Conservation (phyloP, 257 asterid genomes). For the Solanum habrochaites region DNA sequence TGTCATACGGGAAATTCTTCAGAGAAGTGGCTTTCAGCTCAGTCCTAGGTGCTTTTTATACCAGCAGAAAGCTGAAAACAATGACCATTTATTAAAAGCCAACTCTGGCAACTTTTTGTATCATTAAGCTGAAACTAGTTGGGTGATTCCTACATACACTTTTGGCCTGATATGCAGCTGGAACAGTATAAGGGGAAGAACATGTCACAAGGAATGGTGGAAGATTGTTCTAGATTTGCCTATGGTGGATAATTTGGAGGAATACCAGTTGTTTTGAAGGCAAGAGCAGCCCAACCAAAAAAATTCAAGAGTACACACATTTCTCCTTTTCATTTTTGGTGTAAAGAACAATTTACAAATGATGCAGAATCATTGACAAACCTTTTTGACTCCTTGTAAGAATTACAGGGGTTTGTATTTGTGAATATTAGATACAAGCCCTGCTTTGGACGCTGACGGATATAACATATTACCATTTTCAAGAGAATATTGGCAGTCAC, state of each 20-base stretch:
- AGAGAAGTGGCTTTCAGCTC: background rate
- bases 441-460: background rate
- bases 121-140: background rate
- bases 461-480: background rate
- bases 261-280: background rate
- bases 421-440: background rate
- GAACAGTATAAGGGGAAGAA: background rate
- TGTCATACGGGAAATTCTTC: background rate
- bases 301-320: background rate
- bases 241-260: background rate
- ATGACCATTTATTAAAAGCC: background rate
- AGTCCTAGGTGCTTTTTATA: background rate
- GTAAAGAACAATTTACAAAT: background rate
- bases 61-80: background rate
- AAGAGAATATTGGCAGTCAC: background rate
- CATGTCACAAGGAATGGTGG: background rate
- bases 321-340: background rate
- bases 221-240: background rate
- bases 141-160: background rate
- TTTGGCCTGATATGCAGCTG: background rate
- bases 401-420: background rate
- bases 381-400: background rate
- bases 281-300: background rate
- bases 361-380: background rate
- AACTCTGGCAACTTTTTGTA: background rate